These are phyloP conservation scores for Dactylonectria macrodidyma DNA, from an alignment of 2,329 filamentous ascomycete species.

Conservation along the genomic window DNA sequence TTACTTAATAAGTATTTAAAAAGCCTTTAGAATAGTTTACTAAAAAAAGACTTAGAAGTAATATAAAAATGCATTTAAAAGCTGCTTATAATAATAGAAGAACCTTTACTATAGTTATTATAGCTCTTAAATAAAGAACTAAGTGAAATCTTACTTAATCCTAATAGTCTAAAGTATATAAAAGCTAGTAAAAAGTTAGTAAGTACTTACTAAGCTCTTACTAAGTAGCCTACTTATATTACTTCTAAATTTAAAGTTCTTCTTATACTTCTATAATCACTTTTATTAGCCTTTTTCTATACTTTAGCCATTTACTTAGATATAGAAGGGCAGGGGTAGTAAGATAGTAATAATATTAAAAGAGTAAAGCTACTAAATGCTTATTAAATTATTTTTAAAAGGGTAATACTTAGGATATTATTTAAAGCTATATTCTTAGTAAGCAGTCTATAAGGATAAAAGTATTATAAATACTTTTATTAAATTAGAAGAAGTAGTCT, in stretches of 20 bases:
- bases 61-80: neutral
- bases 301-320: neutral
- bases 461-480: no score
- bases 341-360: neutral
- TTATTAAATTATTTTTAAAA: neutral
- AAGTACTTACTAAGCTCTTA: neutral
- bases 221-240: neutral
- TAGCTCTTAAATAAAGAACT: neutral
- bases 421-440: neutral
- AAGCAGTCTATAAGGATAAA: no score
- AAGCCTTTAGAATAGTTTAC: neutral
- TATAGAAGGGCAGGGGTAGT: neutral
- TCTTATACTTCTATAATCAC: neutral
- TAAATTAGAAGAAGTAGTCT: no score
- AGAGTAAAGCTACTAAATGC: neutral
- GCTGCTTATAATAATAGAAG: neutral
- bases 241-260: neutral
- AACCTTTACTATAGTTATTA: neutral
- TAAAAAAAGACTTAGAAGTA: neutral
- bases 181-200: neutral
- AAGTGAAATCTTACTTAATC: neutral
- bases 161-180: neutral
- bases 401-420: neutral
- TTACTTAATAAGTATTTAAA: neutral
- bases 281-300: neutral